Percentiles rank a stretch among this genome's conserved stretches.
Conservation (phyloP, 768 basidiomycete genomes). For the Collybia nuda region DNA sequence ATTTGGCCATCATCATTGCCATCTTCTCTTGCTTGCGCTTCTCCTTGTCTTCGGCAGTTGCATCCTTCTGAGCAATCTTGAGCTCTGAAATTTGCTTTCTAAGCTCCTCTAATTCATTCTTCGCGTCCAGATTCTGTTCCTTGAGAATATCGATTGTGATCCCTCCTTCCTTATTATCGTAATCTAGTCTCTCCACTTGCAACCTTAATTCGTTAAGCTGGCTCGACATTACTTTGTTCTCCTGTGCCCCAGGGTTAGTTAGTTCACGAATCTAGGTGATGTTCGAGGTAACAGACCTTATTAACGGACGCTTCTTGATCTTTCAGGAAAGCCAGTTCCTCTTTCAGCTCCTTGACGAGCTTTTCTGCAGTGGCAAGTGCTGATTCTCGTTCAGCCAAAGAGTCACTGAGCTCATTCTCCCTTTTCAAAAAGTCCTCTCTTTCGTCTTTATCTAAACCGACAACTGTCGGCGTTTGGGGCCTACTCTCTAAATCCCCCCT, state of each 20-base stretch:
- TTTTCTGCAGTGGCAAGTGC: slow-evolving; percentile 79
- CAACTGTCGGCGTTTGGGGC: slow-evolving; percentile 89
- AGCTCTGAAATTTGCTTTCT: slow-evolving; percentile 76
- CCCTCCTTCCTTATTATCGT: slow-evolving; percentile 92
- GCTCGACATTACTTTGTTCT: slow-evolving; percentile 92
- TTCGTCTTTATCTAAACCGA: slow-evolving; percentile 92
- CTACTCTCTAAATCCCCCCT: slow-evolving; percentile 75
- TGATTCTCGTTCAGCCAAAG: slow-evolving; percentile 89
- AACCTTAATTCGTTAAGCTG: slow-evolving; percentile 92
- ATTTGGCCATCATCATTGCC: slow-evolving; percentile 99
- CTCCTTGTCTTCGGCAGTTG: slow-evolving; percentile 94
- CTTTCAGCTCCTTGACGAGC: slow-evolving; percentile 81
- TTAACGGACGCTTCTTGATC: slow-evolving; percentile 83
- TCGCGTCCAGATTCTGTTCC: slow-evolving; percentile 88
- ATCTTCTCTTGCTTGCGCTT: slow-evolving; percentile 99
- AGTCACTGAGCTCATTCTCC: slow-evolving; percentile 96
- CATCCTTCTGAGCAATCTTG: slow-evolving; percentile 79
- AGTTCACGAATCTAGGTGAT: slow-evolving; percentile 1
- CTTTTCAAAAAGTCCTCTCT: slow-evolving; percentile 94
- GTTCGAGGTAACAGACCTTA: slow-evolving; percentile 46
- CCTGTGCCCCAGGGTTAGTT: slow-evolving; percentile 40
- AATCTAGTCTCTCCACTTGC: slow-evolving; percentile 88
- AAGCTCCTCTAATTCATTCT: slow-evolving; percentile 87
- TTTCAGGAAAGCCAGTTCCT: slow-evolving; percentile 87
- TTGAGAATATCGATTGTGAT: slow-evolving; percentile 95